These are phyloP conservation scores for Aspergillus brunneoviolaceus DNA, from an alignment of 2,329 filamentous ascomycete species.

Conservation along the genomic window DNA sequence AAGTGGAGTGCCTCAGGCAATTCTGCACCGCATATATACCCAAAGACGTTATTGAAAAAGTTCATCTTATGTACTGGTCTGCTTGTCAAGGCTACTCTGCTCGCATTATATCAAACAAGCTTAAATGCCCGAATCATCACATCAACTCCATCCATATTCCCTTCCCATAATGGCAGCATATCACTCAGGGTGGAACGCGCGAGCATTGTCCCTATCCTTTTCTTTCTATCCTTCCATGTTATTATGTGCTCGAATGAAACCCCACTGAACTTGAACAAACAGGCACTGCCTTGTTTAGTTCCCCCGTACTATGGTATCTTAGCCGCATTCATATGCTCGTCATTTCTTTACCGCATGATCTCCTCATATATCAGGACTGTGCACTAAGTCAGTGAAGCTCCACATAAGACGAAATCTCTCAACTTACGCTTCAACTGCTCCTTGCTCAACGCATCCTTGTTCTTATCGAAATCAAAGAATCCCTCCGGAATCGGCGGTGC, in stretches of 20 bases:
- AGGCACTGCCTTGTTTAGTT: slow-evolving; percentile 6
- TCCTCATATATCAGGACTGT: slow-evolving; percentile 88
- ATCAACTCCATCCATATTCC: background rate
- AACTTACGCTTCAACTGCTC: slow-evolving; percentile 84
- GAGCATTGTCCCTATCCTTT: slow-evolving; percentile 14
- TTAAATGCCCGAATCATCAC: background rate
- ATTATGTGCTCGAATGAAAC: slow-evolving; percentile 19
- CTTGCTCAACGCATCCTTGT: slow-evolving; percentile 98
- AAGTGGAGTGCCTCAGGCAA: background rate
- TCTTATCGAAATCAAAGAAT: slow-evolving; percentile 99
- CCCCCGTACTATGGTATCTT: background rate
- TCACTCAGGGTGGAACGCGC: slow-evolving; percentile 9
- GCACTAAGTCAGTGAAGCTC: slow-evolving; percentile 12
- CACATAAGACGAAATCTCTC: background rate
- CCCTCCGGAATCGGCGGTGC: slow-evolving; percentile 96
- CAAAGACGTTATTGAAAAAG: background rate
- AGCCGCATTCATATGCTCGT: slow-evolving; percentile 3
- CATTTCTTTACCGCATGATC: slow-evolving; percentile 68
- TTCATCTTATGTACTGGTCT: background rate
- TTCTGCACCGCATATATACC: background rate
- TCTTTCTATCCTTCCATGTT: slow-evolving; percentile 19
- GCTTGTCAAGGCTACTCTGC: background rate
- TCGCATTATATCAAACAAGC: background rate
- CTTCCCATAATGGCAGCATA: slow-evolving; percentile 1
- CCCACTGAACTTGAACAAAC: background rate